phyloP scores from a whole-genome alignment of 2,329 filamentous ascomycete species.

The Grosmannia serpens region DNA sequence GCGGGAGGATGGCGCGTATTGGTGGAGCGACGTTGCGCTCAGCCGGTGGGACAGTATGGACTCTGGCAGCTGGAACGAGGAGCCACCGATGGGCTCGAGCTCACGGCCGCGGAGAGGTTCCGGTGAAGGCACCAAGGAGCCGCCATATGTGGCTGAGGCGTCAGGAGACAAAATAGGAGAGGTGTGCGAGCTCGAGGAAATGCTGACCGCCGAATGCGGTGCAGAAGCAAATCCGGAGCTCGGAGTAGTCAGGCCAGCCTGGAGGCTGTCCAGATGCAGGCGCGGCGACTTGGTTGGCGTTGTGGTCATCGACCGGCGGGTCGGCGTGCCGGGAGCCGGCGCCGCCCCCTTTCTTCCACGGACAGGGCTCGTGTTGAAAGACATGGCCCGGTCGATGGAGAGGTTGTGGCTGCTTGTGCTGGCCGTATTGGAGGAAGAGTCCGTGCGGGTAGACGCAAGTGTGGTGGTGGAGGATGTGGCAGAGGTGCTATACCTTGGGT shows the following conservation, averaged over 20 bases:
- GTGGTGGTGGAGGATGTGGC: constrained; percentile 4
- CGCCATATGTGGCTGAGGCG: constrained; percentile 39
- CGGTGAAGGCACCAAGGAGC: constrained; percentile 56
- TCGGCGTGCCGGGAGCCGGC: not conserved
- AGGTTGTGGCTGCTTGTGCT: not conserved
- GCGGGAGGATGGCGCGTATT: constrained; percentile 19
- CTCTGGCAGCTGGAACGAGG: constrained; percentile 61
- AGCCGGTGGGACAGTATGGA: constrained; percentile 51
- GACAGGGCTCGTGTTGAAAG: constrained; percentile 1
- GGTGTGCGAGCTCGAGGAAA: constrained; percentile 42
- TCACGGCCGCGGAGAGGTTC: constrained; percentile 47
- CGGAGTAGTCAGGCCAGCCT: constrained; percentile 30
- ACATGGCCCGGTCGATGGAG: not conserved
- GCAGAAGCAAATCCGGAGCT: constrained; percentile 27
- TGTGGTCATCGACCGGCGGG: not conserved
- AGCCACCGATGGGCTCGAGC: constrained; percentile 35
- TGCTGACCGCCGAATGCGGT: constrained; percentile 42
- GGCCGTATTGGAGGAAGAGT: not conserved
- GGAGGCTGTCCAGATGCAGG: constrained; percentile 19
- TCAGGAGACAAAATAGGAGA: constrained; percentile 49
- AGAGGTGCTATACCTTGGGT: not conserved
- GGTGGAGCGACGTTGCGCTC: constrained; percentile 52
- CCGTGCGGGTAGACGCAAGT: not conserved
- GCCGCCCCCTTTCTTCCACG: not conserved
- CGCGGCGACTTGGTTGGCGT: not conserved